Base-by-base conservation (phyloP, 306 rosid species). In the Prunus mume region DNA sequence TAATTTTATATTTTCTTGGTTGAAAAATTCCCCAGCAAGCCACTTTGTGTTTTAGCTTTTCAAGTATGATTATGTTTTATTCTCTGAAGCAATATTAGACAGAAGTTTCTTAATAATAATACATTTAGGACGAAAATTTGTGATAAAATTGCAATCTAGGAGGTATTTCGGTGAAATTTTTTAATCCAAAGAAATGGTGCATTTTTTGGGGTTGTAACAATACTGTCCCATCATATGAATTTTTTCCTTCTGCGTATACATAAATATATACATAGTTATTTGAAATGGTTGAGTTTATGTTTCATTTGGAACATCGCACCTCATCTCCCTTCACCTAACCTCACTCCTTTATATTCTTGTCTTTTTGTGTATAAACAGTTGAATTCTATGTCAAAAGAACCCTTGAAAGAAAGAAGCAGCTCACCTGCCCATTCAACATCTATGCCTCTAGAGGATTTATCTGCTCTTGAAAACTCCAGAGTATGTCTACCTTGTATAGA, bases 361-460 rank as follows among this genome's bases (percentile, higher is more conserved):
- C 22, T 56, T 75, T 11, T 72, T 80, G 49, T 49, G 56, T 66
- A 19, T 47, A 70, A 68, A 76, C 79, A 85, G 90, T 78, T 89
- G 30, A 66, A 76, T 25, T 76, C 81, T 74, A 51, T 79, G 27
- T 76, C 70, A 50, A 85, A 81, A 57, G 89, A 81, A 76, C 65
- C 63, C 17, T 38, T 38, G 15, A 76, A 82, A 78, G 93, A 79
- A 81, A 83, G 84, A 73, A 76, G 83, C 67, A 73, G 68, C 68
- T 75, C 78, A 56, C 80, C 76, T 19, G 72, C 64, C 45, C 58
- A 19, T 55, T 64, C 83, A 43, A 78, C 75, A 72, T 2, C 80
- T 14, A 66, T 63, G 32, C 83, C 78, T 66, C 82, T 79, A 9
- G 83, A 82, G 71, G 82, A 85, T 75, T 72, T 75, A 64, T 75